Percentiles rank a stretch among this genome's conserved stretches.
Evolutionary conservation across 768 basidiomycete species (phyloP).

Genomic region (Favolaschia claudopus): DNA sequence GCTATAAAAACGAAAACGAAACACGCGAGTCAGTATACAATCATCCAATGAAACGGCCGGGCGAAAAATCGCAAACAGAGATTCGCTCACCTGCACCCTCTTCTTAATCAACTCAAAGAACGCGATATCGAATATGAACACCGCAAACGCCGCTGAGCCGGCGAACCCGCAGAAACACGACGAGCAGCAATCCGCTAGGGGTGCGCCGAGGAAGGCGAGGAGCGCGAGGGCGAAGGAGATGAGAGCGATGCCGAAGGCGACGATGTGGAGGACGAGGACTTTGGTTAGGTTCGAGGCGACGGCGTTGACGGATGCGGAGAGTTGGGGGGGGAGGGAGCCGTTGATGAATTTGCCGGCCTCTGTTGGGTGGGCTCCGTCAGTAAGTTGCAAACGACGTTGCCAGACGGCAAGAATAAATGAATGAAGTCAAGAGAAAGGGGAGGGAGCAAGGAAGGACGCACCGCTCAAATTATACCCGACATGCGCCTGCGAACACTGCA

Average conservation of each 20-base stretch:
- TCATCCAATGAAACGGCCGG: too few relatives aligned
- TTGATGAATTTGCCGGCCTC: not conserved
- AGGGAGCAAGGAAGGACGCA: constrained; percentile 1
- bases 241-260: constrained; percentile 8
- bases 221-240: constrained; percentile 7
- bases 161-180: constrained; percentile 12
- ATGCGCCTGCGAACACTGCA: constrained; percentile 8
- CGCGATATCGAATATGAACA: constrained; percentile 19
- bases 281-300: not conserved
- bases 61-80: too few relatives aligned
- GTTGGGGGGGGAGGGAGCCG: not conserved
- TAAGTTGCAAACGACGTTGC: too few relatives aligned
- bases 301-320: not conserved
- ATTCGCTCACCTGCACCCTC: constrained; percentile 5
- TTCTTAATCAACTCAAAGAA: constrained; percentile 15
- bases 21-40: too few relatives aligned
- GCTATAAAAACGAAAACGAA: too few relatives aligned
- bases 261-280: constrained; percentile 4
- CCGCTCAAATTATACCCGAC: constrained; percentile 12
- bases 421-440: not conserved
- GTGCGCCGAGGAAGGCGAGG: constrained; percentile 1
- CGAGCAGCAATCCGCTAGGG: not conserved
- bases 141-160: not conserved
- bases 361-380: not conserved
- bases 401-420: too few relatives aligned